A percentile compares a stretch with the other conserved stretches of the same genome.
These are phyloP conservation scores for Solanum acaule DNA, from an alignment of 257 asterid genomes.

Conservation along the genomic window DNA sequence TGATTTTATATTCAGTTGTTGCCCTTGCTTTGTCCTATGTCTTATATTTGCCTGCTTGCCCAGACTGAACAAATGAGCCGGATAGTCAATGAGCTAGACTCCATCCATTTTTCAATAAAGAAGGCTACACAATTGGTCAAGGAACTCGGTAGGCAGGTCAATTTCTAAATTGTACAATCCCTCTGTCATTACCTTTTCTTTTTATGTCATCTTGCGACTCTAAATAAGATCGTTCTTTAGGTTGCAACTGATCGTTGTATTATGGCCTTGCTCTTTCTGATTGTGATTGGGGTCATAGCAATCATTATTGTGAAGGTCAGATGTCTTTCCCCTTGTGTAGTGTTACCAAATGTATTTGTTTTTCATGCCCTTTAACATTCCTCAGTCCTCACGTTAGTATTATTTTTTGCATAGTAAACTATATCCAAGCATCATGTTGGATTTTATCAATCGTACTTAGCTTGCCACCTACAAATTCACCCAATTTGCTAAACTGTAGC, in stretches of 20 bases:
- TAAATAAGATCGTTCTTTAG: slow-evolving; percentile 33
- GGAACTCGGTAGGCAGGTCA: slow-evolving; percentile 99
- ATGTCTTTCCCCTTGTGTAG: background rate
- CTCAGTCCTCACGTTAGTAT: background rate
- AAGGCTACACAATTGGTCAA: slow-evolving; percentile 92
- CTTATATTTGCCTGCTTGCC: slow-evolving; percentile 6
- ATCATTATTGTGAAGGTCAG: slow-evolving; percentile 89
- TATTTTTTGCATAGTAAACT: background rate
- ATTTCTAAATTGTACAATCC: slow-evolving; percentile 31
- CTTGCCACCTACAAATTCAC: background rate
- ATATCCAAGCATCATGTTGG: background rate
- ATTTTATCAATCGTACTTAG: background rate
- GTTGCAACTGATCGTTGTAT: slow-evolving; percentile 98
- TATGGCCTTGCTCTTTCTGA: slow-evolving; percentile 85
- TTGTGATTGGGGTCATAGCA: slow-evolving; percentile 83
- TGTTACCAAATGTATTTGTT: background rate
- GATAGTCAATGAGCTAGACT: slow-evolving; percentile 89
- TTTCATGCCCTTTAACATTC: background rate
- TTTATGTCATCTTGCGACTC: slow-evolving; percentile 7
- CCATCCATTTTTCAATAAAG: slow-evolving; percentile 90
- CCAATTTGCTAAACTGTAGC: background rate
- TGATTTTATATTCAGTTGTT: background rate
- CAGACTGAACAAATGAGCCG: slow-evolving; percentile 99
- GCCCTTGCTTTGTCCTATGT: background rate
- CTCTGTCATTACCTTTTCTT: slow-evolving; percentile 7